phyloP scores from a whole-genome alignment of 345 rosid species.

The Hibiscus trionum region DNA sequence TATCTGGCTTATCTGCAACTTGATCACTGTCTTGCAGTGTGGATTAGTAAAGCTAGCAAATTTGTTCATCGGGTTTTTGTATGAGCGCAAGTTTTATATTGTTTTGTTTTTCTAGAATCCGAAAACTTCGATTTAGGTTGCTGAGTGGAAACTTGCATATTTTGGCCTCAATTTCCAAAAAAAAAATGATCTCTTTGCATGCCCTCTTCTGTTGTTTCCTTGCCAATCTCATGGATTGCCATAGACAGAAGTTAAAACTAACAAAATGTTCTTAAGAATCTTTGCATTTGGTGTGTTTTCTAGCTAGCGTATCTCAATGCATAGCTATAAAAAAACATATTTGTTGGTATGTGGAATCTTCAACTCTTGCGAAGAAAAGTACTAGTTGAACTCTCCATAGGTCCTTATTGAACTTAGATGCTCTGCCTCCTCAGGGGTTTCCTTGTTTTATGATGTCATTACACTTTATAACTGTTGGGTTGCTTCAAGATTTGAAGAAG shows the following conservation, averaged over 20 bases:
- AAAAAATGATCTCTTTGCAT: background rate
- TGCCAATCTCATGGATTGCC: background rate
- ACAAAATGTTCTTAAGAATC: background rate
- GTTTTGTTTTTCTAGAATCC: background rate
- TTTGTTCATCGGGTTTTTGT: background rate
- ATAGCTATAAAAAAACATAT: background rate
- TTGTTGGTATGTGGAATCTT: background rate
- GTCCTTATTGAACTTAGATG: background rate
- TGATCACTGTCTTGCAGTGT: background rate
- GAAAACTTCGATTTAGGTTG: background rate
- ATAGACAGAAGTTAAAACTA: background rate
- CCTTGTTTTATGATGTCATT: background rate
- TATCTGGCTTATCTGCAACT: background rate
- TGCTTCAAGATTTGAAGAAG: background rate
- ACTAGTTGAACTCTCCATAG: background rate
- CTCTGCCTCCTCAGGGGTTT: background rate
- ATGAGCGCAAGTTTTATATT: background rate
- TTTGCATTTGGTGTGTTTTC: background rate
- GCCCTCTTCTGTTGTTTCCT: background rate
- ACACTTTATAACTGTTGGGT: background rate
- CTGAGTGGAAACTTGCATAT: background rate
- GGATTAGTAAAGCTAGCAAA: background rate
- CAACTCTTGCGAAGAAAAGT: conserved; percentile 1
- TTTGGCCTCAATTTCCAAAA: background rate
- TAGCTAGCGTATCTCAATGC: background rate